Evolutionary conservation across 129 eudicot species (phyloP), one percentile per base, ranked within the genome.

Genomic region (Smallanthus sonchifolius): DNA sequence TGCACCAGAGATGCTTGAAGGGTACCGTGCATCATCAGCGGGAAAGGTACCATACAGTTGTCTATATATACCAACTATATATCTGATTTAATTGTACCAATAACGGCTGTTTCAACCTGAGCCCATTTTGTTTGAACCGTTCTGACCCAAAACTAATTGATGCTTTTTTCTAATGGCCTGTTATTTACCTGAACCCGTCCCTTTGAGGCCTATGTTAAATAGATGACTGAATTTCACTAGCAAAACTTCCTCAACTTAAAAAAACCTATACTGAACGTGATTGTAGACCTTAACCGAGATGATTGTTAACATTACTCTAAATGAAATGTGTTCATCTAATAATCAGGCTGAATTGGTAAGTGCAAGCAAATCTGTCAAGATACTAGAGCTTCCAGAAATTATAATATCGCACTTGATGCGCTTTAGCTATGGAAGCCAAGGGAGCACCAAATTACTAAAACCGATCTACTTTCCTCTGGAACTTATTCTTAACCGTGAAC

Each of bases 1-100:
- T 72, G 96, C 90, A 35, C 91, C 92, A 65, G 97, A 91, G 63
- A 83, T 90, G 36, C 90, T 91, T 56, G 97, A 91, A 86, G 97
- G 92, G 35, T 91, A 88, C 59, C 86, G 89, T 45, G 83, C 88
- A 43, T 71, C 97, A 64, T 81, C 91, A 47, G 81, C 92, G 62
- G 92, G 92, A 68, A 84, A 86, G 87, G 96, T 90, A 34, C 40
- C 30, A 24, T 24, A 0, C 30, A 24, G 30, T 24, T 24, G 30
- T 24, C 30, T 24, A 24, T 24, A 24, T 24, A 24, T 24, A 24
- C 30, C 30, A 24, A 24, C 30, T 24, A 24, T 24, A 24, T 24
- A 0, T 24, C 30, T 24, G 30, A 0, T 24, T 24, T 24, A 24
- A 24, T 24, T 24, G 30, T 24, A 24, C 1, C 30, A 0, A 24